Conservation (phyloP, 192 early-diverging fungal species). For the Linnemannia schmuckeri region DNA sequence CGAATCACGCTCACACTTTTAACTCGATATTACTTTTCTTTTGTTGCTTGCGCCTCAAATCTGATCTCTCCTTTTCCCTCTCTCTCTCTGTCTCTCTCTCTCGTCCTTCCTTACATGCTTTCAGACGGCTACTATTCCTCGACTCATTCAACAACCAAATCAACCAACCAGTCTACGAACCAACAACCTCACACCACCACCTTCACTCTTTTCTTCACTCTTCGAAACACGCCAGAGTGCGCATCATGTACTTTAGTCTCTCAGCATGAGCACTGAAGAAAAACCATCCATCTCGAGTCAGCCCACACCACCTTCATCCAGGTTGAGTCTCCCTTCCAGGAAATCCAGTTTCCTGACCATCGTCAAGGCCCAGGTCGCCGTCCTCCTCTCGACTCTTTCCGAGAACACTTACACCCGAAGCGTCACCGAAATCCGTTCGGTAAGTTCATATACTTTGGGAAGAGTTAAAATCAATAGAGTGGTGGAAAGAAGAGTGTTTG, state of each 20-base stretch:
- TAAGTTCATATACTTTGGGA: constrained; percentile 34
- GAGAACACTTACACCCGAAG: constrained; percentile 65
- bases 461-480: neutral
- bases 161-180: neutral
- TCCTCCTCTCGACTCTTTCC: constrained; percentile 65
- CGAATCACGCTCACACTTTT: neutral
- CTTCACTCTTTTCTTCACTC: neutral
- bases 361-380: constrained; percentile 69
- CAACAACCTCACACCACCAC: neutral
- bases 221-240: constrained; percentile 18
- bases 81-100: too few relatives aligned
- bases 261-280: constrained; percentile 73
- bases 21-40: neutral
- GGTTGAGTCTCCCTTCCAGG: constrained; percentile 59
- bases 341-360: constrained; percentile 66
- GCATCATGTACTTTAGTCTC: constrained; percentile 60
- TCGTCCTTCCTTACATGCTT: neutral
- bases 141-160: neutral
- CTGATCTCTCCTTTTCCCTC: neutral
- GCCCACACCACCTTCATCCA: constrained; percentile 61
- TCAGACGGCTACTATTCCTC: neutral
- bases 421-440: constrained; percentile 64
- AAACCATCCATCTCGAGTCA: constrained; percentile 57
- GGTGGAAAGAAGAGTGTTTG: neutral
- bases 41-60: neutral